Evolutionary conservation across 805 yeast genomes (phyloP), one percentile per base, ranked within the genome.

Genomic region (Cyberlindnera xylosilytica): DNA sequence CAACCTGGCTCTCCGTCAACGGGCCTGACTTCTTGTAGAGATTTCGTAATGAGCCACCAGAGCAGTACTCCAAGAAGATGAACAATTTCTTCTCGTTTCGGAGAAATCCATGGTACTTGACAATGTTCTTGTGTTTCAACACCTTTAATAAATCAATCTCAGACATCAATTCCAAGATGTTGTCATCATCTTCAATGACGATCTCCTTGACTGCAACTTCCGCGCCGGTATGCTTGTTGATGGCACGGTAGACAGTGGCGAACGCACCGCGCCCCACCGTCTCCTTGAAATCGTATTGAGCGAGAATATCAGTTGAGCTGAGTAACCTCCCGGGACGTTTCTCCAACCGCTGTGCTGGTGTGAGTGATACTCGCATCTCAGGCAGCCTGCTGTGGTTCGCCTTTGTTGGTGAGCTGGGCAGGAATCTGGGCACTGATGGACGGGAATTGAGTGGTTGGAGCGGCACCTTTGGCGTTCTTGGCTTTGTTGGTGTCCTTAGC

Each of bases 251-350:
- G 4, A 91, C 97, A 30, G 78, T 76, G 1, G 97, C 98, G 60
- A 80, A 89, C 0, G 97, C 97, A 2, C 99, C 99, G 46, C 77
- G 77, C 3, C 98, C 99, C 2, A 93, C 69, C 28, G 83, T 73
- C 36, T 79, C 83, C 36, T 72, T 69, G 52, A 81, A 68, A 22
- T 68, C 68, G 54, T 76, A 79, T 41, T 72, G 72, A 43, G 54
- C 61, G 52, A 62, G 36, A 4, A 55, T 57, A 32, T 53, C 57
- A 22, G 45, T 50, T 6, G 60, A 50, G 3, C 50, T 52, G 10
- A 54, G 28, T 10, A 50, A 34, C 29, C 52, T 47, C 0, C 73
- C 72, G 0, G 68, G 65, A 20, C 52, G 58, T 47, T 72, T 72
- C 47, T 74, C 79, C 22, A 72, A 52, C 24, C 75, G 54, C 49